A percentile compares a stretch with the other conserved stretches of the same genome.
These are phyloP conservation scores for Rhynchospora pubera DNA, from an alignment of 176 grass and related monocot species.

Conservation along the genomic window DNA sequence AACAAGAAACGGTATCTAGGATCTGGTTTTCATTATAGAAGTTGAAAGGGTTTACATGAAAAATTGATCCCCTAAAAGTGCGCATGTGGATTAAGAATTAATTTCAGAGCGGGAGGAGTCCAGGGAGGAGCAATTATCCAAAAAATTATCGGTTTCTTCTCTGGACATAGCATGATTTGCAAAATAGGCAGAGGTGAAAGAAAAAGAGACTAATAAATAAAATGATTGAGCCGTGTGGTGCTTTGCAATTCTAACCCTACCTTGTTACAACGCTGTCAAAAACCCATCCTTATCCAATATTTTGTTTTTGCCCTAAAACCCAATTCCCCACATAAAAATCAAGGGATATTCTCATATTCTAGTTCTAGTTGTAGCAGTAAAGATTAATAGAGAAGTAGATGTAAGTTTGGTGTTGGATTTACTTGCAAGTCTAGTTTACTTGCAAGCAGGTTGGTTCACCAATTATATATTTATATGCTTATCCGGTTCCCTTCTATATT, in stretches of 20 bases:
- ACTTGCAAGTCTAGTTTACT: constrained; percentile 19
- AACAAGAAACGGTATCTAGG: too few relatives aligned
- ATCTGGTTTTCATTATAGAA: background rate
- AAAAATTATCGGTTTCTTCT: background rate
- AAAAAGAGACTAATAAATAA: background rate
- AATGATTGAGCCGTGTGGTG: background rate
- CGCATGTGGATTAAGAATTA: constrained; percentile 2
- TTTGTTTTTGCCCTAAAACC: background rate
- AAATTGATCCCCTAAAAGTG: background rate
- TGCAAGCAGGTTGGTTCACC: background rate
- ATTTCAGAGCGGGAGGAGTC: background rate
- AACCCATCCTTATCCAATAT: background rate
- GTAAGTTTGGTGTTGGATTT: constrained; percentile 15
- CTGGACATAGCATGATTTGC: background rate
- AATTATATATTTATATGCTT: constrained; percentile 16
- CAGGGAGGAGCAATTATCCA: background rate
- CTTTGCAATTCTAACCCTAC: background rate
- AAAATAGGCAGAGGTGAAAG: too few relatives aligned
- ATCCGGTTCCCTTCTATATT: background rate
- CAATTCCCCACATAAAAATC: too few relatives aligned
- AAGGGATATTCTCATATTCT: background rate
- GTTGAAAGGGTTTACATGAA: background rate
- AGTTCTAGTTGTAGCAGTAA: background rate
- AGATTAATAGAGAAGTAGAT: constrained; percentile 17
- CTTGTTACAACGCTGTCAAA: background rate